Conservation (phyloP, 2,329 filamentous ascomycete genomes). For the Zymoseptoria brevis region DNA sequence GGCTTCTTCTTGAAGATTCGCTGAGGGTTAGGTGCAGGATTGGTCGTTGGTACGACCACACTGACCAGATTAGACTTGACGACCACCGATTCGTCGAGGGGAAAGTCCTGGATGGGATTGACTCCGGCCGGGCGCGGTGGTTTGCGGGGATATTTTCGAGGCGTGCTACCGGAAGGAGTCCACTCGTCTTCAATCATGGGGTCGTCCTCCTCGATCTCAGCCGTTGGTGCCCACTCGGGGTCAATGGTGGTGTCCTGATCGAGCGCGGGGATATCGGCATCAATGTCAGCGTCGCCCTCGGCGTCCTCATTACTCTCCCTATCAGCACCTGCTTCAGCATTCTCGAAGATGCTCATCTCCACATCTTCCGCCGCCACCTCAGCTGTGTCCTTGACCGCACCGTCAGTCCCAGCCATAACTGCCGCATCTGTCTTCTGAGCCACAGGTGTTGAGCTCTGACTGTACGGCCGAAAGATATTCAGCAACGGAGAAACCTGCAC, state of each 20-base stretch:
- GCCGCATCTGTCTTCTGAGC: background rate
- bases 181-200: background rate
- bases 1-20: background rate
- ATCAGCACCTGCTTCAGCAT: background rate
- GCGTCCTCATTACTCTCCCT: background rate
- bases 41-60: background rate
- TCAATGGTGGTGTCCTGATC: background rate
- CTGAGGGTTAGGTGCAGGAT: background rate
- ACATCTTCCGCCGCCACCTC: background rate
- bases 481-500: background rate
- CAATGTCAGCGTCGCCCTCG: background rate
- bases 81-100: background rate
- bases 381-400: background rate
- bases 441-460: background rate
- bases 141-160: background rate
- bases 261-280: background rate
- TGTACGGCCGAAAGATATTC: background rate
- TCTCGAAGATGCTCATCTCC: background rate
- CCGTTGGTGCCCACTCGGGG: background rate
- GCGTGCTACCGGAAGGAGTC: background rate
- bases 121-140: background rate
- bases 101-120: background rate
- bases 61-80: background rate
- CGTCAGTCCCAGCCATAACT: background rate
- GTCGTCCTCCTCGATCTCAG: background rate